A percentile compares a stretch with the other conserved stretches of the same genome.
phyloP scores from a whole-genome alignment of 306 rosid species.

The Fragaria vesca region DNA sequence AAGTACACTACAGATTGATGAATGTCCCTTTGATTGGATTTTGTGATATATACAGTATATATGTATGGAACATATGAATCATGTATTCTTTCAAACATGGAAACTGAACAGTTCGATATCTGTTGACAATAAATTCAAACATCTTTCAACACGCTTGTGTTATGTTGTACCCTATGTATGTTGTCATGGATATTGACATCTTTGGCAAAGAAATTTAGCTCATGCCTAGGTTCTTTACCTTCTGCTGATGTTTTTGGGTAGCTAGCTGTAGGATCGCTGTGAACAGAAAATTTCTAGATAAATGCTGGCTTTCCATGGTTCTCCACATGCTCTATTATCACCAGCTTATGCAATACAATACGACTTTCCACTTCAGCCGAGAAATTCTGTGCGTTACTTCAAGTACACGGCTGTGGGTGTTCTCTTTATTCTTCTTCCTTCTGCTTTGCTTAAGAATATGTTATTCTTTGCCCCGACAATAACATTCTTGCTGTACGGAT shows the following conservation, averaged over 20 bases:
- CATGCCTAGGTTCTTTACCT: not conserved
- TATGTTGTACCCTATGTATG: not conserved
- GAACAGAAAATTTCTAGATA: not conserved
- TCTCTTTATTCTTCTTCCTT: conserved; percentile 30
- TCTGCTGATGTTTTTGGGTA: not conserved
- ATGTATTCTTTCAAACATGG: conserved; percentile 70
- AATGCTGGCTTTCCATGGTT: not conserved
- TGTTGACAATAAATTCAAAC: conserved; percentile 38
- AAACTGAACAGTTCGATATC: conserved; percentile 55
- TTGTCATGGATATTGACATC: not conserved
- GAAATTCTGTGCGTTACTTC: conserved; percentile 22
- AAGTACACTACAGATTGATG: conserved; percentile 33
- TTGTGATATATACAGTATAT: conserved; percentile 64
- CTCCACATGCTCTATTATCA: not conserved
- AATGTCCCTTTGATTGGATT: conserved; percentile 32
- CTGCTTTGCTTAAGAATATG: conserved; percentile 16
- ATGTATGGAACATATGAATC: conserved; percentile 36
- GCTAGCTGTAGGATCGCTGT: not conserved
- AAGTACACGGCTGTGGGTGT: conserved; percentile 21
- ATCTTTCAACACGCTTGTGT: not conserved
- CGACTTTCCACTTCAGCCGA: not conserved
- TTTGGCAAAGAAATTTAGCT: not conserved
- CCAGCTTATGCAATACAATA: not conserved
- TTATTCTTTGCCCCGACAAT: conserved; percentile 44
- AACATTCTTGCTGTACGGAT: not conserved